A percentile compares a stretch with the other conserved stretches of the same genome.
Evolutionary conservation across 192 early-diverging fungal genomes (phyloP).

Genomic region (Backusella liffmaniae): DNA sequence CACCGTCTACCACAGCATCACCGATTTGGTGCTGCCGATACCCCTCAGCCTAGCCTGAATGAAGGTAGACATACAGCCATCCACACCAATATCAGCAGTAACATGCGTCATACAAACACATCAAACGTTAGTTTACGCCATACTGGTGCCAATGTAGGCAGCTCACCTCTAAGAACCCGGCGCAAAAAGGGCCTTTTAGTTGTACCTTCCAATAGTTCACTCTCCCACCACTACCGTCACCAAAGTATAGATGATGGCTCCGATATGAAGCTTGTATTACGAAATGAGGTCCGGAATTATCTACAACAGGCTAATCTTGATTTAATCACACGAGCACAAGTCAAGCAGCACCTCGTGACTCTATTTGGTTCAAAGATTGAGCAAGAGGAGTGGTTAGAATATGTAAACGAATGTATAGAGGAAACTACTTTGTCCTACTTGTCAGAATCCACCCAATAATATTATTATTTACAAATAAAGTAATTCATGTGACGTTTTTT

Average conservation of each 20-base stretch:
- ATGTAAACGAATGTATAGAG: slow-evolving; percentile 33
- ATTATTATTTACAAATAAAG: neutral
- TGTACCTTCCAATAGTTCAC: neutral
- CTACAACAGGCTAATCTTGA: slow-evolving; percentile 26
- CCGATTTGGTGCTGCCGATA: neutral
- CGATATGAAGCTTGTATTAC: neutral
- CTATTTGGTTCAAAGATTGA: slow-evolving; percentile 22
- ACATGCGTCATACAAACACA: slow-evolving; percentile 5
- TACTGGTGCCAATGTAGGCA: neutral
- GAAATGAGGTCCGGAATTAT: slow-evolving; percentile 26
- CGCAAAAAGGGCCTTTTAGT: neutral
- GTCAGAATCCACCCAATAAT: slow-evolving; percentile 1
- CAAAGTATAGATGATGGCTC: neutral
- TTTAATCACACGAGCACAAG: slow-evolving; percentile 33
- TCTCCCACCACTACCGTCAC: neutral
- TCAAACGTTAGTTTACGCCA: neutral
- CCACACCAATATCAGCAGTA: neutral
- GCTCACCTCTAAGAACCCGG: neutral
- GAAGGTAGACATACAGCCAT: slow-evolving; percentile 8
- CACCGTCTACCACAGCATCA: slow-evolving; percentile 1
- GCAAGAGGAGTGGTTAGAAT: slow-evolving; percentile 13
- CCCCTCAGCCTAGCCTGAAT: neutral
- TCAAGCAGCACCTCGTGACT: slow-evolving; percentile 30
- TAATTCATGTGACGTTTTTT: neutral
- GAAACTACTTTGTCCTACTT: slow-evolving; percentile 15